Base-by-base conservation (phyloP, 176 grass and related monocot genomes). In the Raddia guianensis region DNA sequence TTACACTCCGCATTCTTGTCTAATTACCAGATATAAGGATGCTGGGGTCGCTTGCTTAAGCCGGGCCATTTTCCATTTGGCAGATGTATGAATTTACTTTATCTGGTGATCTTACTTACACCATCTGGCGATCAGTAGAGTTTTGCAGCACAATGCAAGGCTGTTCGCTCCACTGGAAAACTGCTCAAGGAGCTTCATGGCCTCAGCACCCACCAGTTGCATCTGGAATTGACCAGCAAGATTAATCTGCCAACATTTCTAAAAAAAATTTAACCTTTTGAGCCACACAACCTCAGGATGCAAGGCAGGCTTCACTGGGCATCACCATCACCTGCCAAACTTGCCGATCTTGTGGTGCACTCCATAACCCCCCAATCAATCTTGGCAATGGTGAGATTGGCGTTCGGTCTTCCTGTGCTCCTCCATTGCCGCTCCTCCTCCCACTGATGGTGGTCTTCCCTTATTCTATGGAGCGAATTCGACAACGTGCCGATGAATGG, bases 241-340 rank as follows among this genome's bases (percentile, higher is more conserved):
- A 73, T 47, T 40, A 40, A 40, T 40, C 37, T 27, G 0, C 27
- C 27, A 27, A 27, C 27, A 27, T 27, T 27, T 0, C 27, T 27
- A 0, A 27, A 27, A 27, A 27, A 27, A 1, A 27, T 27, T 27
- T 40, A 40, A 40, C 4, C 37, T 40, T 40, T 40, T 32, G 20
- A 79, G 7, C 65, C 10, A 57, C 63, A 67, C 48, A 10, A 0
- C 33, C 73, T 43, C 73, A 51, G 51, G 12, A 44, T 51, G 50
- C 40, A 33, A 72, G 49, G 40, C 58, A 57, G 40, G 49, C 27
- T n/a, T 55, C 16, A 18, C 37, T 43, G 68, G 37, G 43, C 77
- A 56, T 84, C 86, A 53, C 53, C 52, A 11, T 84, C 86, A 4
- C 12, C 65, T 9, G 81, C 58, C 67, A 14, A 78, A 73, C 35